phyloP scores from a whole-genome alignment of 805 yeast genomes.

The Ogataea methanolica region DNA sequence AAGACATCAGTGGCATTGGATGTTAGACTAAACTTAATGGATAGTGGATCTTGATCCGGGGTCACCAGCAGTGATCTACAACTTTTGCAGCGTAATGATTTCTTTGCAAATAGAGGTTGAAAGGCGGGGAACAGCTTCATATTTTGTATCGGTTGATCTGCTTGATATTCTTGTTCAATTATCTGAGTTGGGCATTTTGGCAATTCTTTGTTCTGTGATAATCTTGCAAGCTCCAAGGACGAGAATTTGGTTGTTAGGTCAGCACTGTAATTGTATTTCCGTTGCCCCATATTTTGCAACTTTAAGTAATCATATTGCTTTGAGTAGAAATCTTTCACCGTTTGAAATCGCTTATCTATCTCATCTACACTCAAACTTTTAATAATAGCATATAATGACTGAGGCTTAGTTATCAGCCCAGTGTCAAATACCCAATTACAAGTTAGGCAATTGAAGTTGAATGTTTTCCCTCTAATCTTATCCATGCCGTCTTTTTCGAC shows the following conservation, averaged over 20 bases:
- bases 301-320: conserved; percentile 14
- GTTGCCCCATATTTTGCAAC: conserved; percentile 7
- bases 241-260: conserved; percentile 13
- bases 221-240: conserved; percentile 19
- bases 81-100: conserved; percentile 16
- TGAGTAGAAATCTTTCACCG: conserved; percentile 11
- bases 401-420: conserved; percentile 36
- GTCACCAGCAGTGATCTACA: conserved; percentile 15
- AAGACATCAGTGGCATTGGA: conserved; percentile 16
- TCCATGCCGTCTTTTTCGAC: conserved; percentile 8
- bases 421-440: conserved; percentile 35
- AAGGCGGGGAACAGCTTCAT: conserved; percentile 13
- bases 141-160: neutral
- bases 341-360: conserved; percentile 9
- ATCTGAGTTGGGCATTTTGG: no score
- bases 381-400: conserved; percentile 31
- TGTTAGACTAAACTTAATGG: conserved; percentile 13
- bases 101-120: conserved; percentile 13
- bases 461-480: conserved; percentile 28
- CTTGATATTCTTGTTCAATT: no score
- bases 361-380: conserved; percentile 7
- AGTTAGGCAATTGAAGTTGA: conserved; percentile 34
- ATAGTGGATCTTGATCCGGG: conserved; percentile 17
- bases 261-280: conserved; percentile 2
- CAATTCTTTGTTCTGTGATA: neutral